Evolutionary conservation across 2,329 filamentous ascomycete species (phyloP).

Genomic region (Paraphaeosphaeria minitans): DNA sequence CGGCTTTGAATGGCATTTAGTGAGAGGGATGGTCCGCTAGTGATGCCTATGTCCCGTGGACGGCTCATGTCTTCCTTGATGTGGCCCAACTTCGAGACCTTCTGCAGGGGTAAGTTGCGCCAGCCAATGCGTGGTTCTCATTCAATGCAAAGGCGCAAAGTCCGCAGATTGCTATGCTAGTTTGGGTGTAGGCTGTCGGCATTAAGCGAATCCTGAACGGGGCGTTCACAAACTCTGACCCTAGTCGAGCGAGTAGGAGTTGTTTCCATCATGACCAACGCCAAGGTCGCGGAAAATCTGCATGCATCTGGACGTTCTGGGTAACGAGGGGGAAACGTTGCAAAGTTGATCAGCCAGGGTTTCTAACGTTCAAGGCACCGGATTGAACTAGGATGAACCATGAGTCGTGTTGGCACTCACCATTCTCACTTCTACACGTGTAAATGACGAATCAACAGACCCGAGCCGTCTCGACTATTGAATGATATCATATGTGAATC

Average conservation of each 20-base stretch:
- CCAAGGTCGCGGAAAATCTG: neutral
- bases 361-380: neutral
- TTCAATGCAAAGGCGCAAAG: neutral
- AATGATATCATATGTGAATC: neutral
- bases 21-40: neutral
- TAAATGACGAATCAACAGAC: neutral
- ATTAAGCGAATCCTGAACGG: conserved; percentile 1
- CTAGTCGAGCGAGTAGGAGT: neutral
- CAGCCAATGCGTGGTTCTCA: neutral
- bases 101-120: neutral
- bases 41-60: neutral
- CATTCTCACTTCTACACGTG: neutral
- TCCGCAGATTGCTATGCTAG: neutral
- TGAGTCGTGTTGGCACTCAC: conserved; percentile 1
- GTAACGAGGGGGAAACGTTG: neutral
- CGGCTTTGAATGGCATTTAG: neutral
- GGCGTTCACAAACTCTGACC: neutral
- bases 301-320: neutral
- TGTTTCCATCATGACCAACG: neutral
- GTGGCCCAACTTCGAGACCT: neutral
- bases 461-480: neutral
- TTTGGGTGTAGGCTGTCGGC: neutral
- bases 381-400: neutral
- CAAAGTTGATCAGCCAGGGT: neutral
- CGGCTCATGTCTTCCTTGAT: neutral